Evolutionary conservation across 73 alveolate species (phyloP).

Genomic region (Paramecium sonneborni): DNA sequence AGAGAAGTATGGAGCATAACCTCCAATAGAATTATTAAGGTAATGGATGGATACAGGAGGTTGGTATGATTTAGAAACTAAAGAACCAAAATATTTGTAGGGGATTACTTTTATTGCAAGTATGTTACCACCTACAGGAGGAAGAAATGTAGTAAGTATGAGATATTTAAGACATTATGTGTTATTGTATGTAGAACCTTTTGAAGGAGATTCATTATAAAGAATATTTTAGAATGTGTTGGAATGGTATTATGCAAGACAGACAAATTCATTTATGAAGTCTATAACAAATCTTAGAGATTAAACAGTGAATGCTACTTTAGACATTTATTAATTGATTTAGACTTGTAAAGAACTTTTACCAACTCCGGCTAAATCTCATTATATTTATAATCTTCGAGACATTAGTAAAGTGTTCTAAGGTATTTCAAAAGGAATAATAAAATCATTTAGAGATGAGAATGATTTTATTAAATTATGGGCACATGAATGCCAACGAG

Average conservation of each 20-base stretch:
- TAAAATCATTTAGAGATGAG: slow-evolving; percentile 81
- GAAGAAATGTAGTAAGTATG: slow-evolving; percentile 87
- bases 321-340: slow-evolving; percentile 84
- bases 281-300: slow-evolving; percentile 73
- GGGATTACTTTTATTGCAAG: slow-evolving; percentile 97
- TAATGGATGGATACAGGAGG: slow-evolving; percentile 99
- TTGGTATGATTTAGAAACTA: slow-evolving; percentile 96
- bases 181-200: slow-evolving; percentile 93
- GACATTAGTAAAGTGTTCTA: slow-evolving; percentile 98
- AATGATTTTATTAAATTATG: slow-evolving; percentile 94
- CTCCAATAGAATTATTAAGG: slow-evolving; percentile 99
- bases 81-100: slow-evolving; percentile 86
- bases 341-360: slow-evolving; percentile 83
- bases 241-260: slow-evolving; percentile 95
- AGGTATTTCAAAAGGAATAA: slow-evolving; percentile 93
- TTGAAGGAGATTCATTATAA: slow-evolving; percentile 88
- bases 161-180: slow-evolving; percentile 94
- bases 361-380: slow-evolving; percentile 99
- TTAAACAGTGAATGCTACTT: slow-evolving; percentile 81
- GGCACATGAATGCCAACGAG: slow-evolving; percentile 99
- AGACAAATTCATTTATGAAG: slow-evolving; percentile 72
- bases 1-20: slow-evolving; percentile 99
- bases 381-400: slow-evolving; percentile 98
- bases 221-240: slow-evolving; percentile 89
- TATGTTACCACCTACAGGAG: slow-evolving; percentile 99